Base-by-base conservation (phyloP, 2,329 filamentous ascomycete species). In the Penicillium thymicola region DNA sequence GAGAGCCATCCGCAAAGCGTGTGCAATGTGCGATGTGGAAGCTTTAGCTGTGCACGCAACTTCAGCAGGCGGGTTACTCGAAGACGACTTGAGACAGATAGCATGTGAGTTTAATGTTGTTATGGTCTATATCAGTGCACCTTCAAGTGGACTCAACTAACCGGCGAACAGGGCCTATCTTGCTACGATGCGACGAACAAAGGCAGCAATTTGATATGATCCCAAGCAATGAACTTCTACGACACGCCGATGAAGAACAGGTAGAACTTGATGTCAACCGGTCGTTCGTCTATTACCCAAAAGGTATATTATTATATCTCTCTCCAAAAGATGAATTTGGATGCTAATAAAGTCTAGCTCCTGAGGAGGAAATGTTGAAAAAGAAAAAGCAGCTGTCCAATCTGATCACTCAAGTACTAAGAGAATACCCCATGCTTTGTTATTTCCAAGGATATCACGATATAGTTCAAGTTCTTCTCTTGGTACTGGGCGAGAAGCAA, bases 381-480 rank as follows among this genome's bases (percentile, higher is more conserved):
- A 88, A 89, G 69, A 97, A 94, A 70, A 72, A 80, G 53, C 86
- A 94, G 68, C 83, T 99, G 2, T 93, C 87, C 8, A 78, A 85
- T 60, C 81, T 99, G 49, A 97, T 99, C 67, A 84, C 85, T 50
- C 83, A 89, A 62, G 85, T 95, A 14, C 83, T 99, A 44, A 88
- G 95, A 51, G 84, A 84, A 34, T 83, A 95, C 67, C 91, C 92
- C 16, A 87, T 88, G 71, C 84, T 99, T 36, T 91, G 87, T 78
- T 99, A 99, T 77, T 99, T 99, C 74, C 94, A 99, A 78, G 94
- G 94, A 71, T 99, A 95, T 73, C 94, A 99, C 75, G 94, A 99
- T 77, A 97, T 99, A 68, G 94, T 90, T 66, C 95, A 99, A 76
- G 94, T 99, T 25, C 82, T 99, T 58, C 83, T 97, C 40, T 83